These are phyloP conservation scores for Xylaria hypoxylon DNA, from an alignment of 2,329 filamentous ascomycete species.

Conservation along the genomic window DNA sequence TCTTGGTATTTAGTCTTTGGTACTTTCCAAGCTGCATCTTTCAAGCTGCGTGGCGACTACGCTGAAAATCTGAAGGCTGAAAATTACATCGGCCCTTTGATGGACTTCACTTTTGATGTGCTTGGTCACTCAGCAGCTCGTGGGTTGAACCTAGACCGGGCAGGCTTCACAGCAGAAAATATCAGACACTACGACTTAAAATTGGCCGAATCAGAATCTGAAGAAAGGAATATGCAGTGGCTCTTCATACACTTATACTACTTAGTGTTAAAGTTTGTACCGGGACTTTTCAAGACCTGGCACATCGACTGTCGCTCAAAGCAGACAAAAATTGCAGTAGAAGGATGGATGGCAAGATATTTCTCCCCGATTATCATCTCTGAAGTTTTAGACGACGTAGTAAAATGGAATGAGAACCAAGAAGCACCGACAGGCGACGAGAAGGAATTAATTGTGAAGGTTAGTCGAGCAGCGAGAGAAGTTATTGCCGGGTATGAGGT, in stretches of 20 bases:
- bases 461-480: constrained; percentile 77
- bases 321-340: constrained; percentile 82
- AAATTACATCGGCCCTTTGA: constrained; percentile 73
- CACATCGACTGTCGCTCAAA: constrained; percentile 84
- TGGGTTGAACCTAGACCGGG: constrained; percentile 78
- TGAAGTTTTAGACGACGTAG: constrained; percentile 74
- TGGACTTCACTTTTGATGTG: constrained; percentile 86
- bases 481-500: constrained; percentile 87
- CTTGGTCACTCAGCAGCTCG: constrained; percentile 81
- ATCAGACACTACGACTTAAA: constrained; percentile 67
- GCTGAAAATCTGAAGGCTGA: constrained; percentile 81
- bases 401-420: constrained; percentile 71
- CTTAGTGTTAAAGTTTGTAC: constrained; percentile 79
- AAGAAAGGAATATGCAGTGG: constrained; percentile 83
- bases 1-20: constrained; percentile 94
- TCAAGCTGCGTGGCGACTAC: constrained; percentile 86
- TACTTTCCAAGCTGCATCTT: constrained; percentile 80
- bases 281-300: constrained; percentile 84
- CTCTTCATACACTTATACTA: constrained; percentile 89
- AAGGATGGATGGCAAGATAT: constrained; percentile 86
- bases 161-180: constrained; percentile 68
- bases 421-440: constrained; percentile 63
- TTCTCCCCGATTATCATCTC: constrained; percentile 79
- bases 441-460: constrained; percentile 73
- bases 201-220: constrained; percentile 66